These are phyloP conservation scores for Perkinsela sp. DNA, from an alignment of 208 protist species.

Conservation along the genomic window DNA sequence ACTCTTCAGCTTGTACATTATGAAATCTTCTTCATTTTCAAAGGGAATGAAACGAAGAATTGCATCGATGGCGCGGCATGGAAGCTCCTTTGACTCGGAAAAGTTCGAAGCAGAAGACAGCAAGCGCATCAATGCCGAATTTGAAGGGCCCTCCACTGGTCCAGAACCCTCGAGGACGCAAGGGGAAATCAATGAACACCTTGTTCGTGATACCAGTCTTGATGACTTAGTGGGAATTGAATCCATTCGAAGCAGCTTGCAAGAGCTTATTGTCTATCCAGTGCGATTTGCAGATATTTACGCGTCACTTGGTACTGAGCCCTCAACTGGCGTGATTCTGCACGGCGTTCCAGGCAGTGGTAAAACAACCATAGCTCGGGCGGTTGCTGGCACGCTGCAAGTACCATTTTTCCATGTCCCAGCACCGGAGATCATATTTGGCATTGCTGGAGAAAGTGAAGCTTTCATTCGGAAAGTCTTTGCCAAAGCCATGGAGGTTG, in stretches of 20 bases:
- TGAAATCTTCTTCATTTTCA: too few relatives aligned
- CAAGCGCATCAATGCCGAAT: background rate
- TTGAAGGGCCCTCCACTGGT: background rate
- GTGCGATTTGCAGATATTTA: slow-evolving; percentile 78
- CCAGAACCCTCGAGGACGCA: background rate
- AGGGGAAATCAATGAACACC: background rate
- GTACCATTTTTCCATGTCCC: slow-evolving; percentile 77
- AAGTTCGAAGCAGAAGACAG: too few relatives aligned
- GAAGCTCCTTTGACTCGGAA: background rate
- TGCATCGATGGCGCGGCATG: background rate
- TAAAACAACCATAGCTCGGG: slow-evolving; percentile 78
- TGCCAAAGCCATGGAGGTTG: slow-evolving; percentile 50
- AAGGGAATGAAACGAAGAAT: background rate
- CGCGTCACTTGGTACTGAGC: slow-evolving; percentile 70
- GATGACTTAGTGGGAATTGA: slow-evolving; percentile 20
- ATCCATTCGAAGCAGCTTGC: slow-evolving; percentile 26
- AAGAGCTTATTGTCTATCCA: slow-evolving; percentile 76
- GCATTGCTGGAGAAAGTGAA: slow-evolving; percentile 95
- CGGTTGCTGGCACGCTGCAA: slow-evolving; percentile 70
- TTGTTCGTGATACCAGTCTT: slow-evolving; percentile 3
- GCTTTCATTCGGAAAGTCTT: slow-evolving; percentile 83
- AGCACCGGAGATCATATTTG: slow-evolving; percentile 81
- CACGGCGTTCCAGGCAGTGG: slow-evolving; percentile 84
- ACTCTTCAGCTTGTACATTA: too few relatives aligned
- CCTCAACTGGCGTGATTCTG: slow-evolving; percentile 75